A percentile compares a stretch with the other conserved stretches of the same genome.
Evolutionary conservation across 148 eudicot genomes (phyloP).

Genomic region (Amaranthus cruentus): DNA sequence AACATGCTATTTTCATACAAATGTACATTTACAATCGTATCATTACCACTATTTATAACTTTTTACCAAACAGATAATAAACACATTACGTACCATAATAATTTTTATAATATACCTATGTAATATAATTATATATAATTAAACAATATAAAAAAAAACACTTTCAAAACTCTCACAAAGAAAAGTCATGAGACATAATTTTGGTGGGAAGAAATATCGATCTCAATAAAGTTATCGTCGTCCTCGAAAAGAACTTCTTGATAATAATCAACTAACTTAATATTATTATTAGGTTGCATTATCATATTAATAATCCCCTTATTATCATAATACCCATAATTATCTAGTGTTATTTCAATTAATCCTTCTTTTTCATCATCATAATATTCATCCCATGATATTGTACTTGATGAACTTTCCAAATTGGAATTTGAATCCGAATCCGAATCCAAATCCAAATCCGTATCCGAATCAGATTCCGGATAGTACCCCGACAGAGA

Average conservation of each 20-base stretch:
- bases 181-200: background rate
- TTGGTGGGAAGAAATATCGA: conserved; percentile 44
- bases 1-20: no score
- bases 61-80: no score
- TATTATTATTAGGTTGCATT: conserved; percentile 13
- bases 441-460: conserved; percentile 17
- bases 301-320: background rate
- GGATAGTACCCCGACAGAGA: conserved; percentile 38
- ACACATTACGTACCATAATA: no score
- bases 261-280: background rate
- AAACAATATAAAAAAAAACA: no score
- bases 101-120: no score
- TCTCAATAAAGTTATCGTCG: conserved; percentile 76
- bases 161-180: no score
- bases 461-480: conserved; percentile 46
- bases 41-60: no score
- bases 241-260: conserved; percentile 31
- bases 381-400: conserved; percentile 31
- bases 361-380: conserved; percentile 34
- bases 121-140: no score
- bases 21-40: no score
- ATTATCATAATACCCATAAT: conserved; percentile 7
- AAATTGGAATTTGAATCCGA: conserved; percentile 11
- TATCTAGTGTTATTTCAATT: conserved; percentile 59
- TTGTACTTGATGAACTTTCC: conserved; percentile 10